Evolutionary conservation across 106 monocot genomes (phyloP).

Genomic region (Allium sativum): DNA sequence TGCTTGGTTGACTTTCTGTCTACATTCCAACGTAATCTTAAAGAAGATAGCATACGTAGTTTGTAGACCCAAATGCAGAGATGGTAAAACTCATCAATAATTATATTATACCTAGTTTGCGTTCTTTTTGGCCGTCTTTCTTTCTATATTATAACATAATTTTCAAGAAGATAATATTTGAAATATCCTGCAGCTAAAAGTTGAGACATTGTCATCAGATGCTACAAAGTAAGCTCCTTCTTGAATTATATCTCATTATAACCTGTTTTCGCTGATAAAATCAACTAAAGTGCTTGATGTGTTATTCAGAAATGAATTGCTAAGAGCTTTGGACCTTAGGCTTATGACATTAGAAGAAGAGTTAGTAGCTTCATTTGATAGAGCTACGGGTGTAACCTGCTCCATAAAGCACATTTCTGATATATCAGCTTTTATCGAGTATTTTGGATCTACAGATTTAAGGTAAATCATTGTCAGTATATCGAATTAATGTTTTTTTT

Average conservation of each 20-base stretch:
- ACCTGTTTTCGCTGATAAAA: not conserved
- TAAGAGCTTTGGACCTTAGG: conserved; percentile 67
- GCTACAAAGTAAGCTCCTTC: conserved; percentile 56
- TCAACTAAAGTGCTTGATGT: conserved; percentile 9
- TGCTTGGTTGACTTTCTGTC: no score
- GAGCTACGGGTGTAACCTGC: conserved; percentile 40
- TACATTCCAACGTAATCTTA: no score
- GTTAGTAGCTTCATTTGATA: conserved; percentile 27
- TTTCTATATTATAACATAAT: conserved; percentile 1
- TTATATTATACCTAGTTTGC: not conserved
- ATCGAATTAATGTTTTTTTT: no score
- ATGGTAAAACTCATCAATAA: no score
- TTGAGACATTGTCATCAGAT: conserved; percentile 55
- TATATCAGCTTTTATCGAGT: conserved; percentile 52
- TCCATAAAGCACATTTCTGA: conserved; percentile 43
- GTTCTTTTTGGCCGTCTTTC: not conserved
- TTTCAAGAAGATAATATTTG: not conserved
- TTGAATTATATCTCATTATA: not conserved
- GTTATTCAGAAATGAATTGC: conserved; percentile 63
- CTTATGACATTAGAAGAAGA: conserved; percentile 61
- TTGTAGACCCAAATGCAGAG: no score
- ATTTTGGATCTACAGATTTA: conserved; percentile 58
- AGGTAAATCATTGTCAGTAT: conserved; percentile 28
- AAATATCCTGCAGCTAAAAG: conserved; percentile 31
- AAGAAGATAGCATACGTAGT: no score